These are phyloP conservation scores for Trichoderma sp. DNA, from an alignment of 2,329 filamentous ascomycete genomes.

Conservation along the genomic window DNA sequence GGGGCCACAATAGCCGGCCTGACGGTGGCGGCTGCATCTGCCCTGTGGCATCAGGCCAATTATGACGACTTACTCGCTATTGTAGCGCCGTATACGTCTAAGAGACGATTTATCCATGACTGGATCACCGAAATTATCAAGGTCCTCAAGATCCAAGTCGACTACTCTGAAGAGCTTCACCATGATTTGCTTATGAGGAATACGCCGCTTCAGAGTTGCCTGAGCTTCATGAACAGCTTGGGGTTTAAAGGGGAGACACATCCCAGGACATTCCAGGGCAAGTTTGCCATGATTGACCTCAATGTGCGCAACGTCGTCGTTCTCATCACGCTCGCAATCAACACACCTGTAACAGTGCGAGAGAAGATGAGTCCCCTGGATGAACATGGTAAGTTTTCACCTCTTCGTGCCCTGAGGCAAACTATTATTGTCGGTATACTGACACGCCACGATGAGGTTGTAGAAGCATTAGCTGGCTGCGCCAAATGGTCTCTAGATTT, in stretches of 20 bases:
- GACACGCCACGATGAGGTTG: conserved; percentile 55
- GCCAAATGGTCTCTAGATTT: conserved; percentile 79
- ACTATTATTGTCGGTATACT: not conserved
- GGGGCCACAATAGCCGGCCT: conserved; percentile 63
- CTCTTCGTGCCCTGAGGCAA: not conserved
- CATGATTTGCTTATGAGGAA: conserved; percentile 75
- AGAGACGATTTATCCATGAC: conserved; percentile 55
- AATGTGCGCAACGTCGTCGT: conserved; percentile 73
- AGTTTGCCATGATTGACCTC: conserved; percentile 72
- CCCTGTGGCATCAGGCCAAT: conserved; percentile 49
- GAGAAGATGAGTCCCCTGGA: conserved; percentile 61
- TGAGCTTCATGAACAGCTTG: conserved; percentile 78
- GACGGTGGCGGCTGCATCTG: conserved; percentile 52
- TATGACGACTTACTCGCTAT: conserved; percentile 74
- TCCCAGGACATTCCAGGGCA: conserved; percentile 66
- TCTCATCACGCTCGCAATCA: conserved; percentile 64
- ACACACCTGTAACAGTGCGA: conserved; percentile 54
- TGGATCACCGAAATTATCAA: conserved; percentile 68
- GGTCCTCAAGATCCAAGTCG: conserved; percentile 71
- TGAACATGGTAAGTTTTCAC: conserved; percentile 49
- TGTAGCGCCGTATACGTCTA: conserved; percentile 50
- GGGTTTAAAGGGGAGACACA: conserved; percentile 68
- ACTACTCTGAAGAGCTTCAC: conserved; percentile 76
- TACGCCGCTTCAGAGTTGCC: conserved; percentile 68
- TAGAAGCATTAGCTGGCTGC: conserved; percentile 71